Evolutionary conservation across 495 filamentous ascomycete species (phyloP), one percentile per base, ranked within the genome.

Genomic region (Letharia columbiana): DNA sequence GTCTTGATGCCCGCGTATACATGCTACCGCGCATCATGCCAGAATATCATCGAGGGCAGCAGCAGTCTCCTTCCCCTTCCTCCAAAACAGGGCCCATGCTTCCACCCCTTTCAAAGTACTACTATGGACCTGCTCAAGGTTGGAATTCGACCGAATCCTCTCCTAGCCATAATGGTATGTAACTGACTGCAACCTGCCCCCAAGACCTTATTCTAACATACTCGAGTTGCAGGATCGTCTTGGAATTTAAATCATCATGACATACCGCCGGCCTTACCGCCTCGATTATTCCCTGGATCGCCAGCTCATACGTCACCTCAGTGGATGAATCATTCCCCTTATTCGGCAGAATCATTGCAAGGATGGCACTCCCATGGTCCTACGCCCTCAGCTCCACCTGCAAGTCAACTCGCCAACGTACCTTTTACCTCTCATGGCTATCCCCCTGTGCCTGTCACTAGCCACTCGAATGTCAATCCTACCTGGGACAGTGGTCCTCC

Each of bases 341-440:
- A 61, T 40, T 50, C 57, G 28, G 52, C 39, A 33, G 66, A 66
- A 47, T 50, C 58, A 18, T 60, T 57, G 15, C 67, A 71, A 66
- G 59, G 50, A 68, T 71, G 70, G 67, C 67, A 71, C 31, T 61
- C 64, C 11, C 56, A 54, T 31, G 50, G 59, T 45, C 73, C 72
- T 63, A 68, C 71, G 42, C 72, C 73, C n/a, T 69, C 69, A 57
- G 67, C 65, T 44, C 71, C 70, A 40, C 69, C 65, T 59, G 67
- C 68, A 45, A 61, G 62, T 44, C 66, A 68, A 40, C 62, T 70
- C 15, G 37, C 60, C 9, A 69, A 44, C 42, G 50, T 66, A 59
- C 18, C 71, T 18, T 82, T 81, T 66, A 77, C 74, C 41, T 77
- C 80, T 11, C 77, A 72, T 40, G 74, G 62, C 10, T 81, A 80